phyloP scores from a whole-genome alignment of 2,329 filamentous ascomycete genomes.

The Trichoderma afroharzianum region DNA sequence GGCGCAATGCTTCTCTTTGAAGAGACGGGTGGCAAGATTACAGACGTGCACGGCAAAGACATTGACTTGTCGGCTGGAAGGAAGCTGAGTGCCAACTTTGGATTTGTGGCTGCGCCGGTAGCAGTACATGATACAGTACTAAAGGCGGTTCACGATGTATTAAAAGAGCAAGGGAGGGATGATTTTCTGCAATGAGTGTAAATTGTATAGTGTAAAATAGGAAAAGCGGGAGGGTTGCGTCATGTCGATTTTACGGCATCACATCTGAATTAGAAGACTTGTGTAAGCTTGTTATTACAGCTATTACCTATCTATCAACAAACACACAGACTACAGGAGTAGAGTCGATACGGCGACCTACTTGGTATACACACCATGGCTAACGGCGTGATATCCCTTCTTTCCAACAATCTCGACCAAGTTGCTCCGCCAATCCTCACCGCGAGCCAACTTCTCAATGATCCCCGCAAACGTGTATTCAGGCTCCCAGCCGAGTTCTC shows the following conservation, averaged over 20 bases:
- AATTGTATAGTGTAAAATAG: background rate
- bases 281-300: background rate
- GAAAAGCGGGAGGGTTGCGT: background rate
- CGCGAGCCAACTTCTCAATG: slow-evolving; percentile 33
- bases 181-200: slow-evolving; percentile 21
- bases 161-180: slow-evolving; percentile 41
- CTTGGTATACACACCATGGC: slow-evolving; percentile 42
- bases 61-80: slow-evolving; percentile 50
- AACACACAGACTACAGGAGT: background rate
- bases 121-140: slow-evolving; percentile 44
- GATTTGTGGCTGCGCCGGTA: slow-evolving; percentile 52
- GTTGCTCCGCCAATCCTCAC: slow-evolving; percentile 39
- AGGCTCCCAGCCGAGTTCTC: slow-evolving; percentile 42
- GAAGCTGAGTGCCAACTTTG: slow-evolving; percentile 48
- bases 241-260: no score
- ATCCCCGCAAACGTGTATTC: slow-evolving; percentile 38
- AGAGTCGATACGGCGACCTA: slow-evolving; percentile 18
- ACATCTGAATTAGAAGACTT: background rate
- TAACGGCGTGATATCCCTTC: slow-evolving; percentile 42
- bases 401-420: slow-evolving; percentile 39
- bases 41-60: slow-evolving; percentile 49
- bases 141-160: slow-evolving; percentile 73
- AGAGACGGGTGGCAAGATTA: slow-evolving; percentile 53
- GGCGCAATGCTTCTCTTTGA: slow-evolving; percentile 58
- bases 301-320: background rate